These are phyloP conservation scores for Teratosphaeria nubilosa DNA, from an alignment of 2,329 filamentous ascomycete species.

Conservation along the genomic window DNA sequence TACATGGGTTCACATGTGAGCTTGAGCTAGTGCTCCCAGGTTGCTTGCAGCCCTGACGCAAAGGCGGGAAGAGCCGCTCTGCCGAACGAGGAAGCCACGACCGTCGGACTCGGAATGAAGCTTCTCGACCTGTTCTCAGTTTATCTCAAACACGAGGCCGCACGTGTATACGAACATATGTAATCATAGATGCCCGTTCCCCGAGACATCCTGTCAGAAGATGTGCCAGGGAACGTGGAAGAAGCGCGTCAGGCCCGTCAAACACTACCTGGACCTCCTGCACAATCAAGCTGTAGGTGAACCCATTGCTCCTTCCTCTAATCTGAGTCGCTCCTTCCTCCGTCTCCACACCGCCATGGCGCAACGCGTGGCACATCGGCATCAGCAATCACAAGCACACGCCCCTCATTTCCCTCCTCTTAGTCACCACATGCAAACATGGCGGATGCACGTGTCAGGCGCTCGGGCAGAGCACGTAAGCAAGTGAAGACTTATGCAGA, in stretches of 20 bases:
- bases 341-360: background rate
- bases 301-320: background rate
- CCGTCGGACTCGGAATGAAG: background rate
- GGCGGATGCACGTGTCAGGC: constrained; percentile 5
- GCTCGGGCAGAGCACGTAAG: constrained; percentile 12
- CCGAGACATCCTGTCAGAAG: no score
- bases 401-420: background rate
- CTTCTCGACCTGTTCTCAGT: no score
- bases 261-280: background rate
- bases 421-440: background rate
- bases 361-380: background rate
- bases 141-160: background rate
- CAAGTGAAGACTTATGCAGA: constrained; percentile 10
- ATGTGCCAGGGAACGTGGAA: background rate
- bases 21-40: background rate
- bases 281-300: background rate
- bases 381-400: background rate
- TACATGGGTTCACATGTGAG: background rate
- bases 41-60: background rate
- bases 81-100: background rate
- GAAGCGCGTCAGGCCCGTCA: no score
- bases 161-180: no score
- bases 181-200: no score
- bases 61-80: background rate
- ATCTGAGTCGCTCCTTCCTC: no score